A percentile compares a stretch with the other conserved stretches of the same genome.
phyloP scores from a whole-genome alignment of 2,329 filamentous ascomycete species.

The Fusarium falciforme region DNA sequence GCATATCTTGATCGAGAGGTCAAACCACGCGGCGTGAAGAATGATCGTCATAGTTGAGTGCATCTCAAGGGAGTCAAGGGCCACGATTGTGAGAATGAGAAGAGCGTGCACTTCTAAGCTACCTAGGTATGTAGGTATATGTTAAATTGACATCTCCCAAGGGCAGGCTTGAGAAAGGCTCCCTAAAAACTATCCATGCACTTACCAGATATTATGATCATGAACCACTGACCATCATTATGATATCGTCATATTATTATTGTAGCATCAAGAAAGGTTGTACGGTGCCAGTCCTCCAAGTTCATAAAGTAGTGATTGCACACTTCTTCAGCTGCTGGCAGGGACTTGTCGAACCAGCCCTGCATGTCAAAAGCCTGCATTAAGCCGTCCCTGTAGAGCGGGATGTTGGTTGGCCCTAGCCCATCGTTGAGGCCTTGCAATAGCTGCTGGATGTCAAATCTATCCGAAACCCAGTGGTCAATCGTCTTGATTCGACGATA shows the following conservation, averaged over 20 bases:
- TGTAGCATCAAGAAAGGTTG: neutral
- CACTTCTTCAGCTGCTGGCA: neutral
- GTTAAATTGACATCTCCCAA: too few relatives aligned
- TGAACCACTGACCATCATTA: too few relatives aligned
- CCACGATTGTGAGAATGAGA: neutral
- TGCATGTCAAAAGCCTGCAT: neutral
- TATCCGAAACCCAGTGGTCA: neutral
- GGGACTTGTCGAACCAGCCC: neutral
- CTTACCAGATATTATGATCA: too few relatives aligned
- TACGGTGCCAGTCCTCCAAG: neutral
- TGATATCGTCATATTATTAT: too few relatives aligned
- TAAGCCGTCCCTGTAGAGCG: neutral
- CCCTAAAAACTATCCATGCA: neutral
- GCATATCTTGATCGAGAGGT: neutral
- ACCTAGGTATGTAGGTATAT: too few relatives aligned
- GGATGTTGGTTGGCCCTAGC: neutral
- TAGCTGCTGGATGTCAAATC: neutral
- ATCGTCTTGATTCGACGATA: neutral
- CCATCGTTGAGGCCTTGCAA: neutral
- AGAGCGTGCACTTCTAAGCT: neutral
- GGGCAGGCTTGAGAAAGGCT: neutral
- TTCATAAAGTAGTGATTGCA: conserved; percentile 1
- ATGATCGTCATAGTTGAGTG: neutral
- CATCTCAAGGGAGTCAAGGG: neutral
- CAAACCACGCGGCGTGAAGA: neutral